These are phyloP conservation scores for Solanum arcanum DNA, from an alignment of 257 asterid species.

Conservation along the genomic window DNA sequence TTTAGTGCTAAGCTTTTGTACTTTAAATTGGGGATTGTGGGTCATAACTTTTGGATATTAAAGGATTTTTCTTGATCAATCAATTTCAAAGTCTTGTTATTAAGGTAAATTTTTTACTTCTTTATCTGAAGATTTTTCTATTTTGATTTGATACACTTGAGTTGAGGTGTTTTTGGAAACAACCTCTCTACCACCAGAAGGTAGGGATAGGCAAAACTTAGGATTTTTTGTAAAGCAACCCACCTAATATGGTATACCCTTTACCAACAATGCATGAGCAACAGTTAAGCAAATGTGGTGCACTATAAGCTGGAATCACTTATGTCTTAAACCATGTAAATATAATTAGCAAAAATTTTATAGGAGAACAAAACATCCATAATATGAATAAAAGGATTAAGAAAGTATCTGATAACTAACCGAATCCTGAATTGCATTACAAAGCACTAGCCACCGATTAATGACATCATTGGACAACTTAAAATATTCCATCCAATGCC, in stretches of 20 bases:
- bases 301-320: neutral
- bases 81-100: neutral
- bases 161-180: neutral
- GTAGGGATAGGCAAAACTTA: neutral
- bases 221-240: neutral
- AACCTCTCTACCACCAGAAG: neutral
- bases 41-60: neutral
- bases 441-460: neutral
- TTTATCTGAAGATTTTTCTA: neutral
- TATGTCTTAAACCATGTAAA: neutral
- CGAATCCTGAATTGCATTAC: neutral
- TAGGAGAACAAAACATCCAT: neutral
- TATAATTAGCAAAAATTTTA: neutral
- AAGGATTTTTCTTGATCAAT: neutral
- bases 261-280: neutral
- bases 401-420: neutral
- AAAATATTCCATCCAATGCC: neutral
- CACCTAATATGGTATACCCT: neutral
- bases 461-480: neutral
- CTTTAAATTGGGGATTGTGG: neutral
- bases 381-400: neutral
- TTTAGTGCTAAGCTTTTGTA: neutral
- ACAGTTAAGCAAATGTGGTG: neutral
- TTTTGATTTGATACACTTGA: neutral
- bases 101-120: neutral